Percentiles rank a stretch among this genome's conserved stretches.
These are phyloP conservation scores for Ophiostoma quercus DNA, from an alignment of 2,329 filamentous ascomycete genomes.

Conservation along the genomic window DNA sequence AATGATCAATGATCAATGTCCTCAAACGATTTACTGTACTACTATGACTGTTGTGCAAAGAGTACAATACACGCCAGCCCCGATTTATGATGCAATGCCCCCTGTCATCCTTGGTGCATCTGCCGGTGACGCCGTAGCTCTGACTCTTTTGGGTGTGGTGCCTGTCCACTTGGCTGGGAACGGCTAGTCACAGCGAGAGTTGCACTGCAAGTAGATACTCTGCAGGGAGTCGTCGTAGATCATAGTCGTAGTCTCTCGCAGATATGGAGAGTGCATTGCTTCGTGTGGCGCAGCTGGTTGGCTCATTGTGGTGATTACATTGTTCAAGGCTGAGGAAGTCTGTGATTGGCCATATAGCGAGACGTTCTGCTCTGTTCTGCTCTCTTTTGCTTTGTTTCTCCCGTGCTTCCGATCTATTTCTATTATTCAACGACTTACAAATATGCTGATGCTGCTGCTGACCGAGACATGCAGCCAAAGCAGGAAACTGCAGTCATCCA, in stretches of 20 bases:
- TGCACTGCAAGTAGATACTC: background rate
- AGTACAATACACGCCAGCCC: background rate
- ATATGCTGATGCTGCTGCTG: background rate
- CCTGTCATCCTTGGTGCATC: conserved; percentile 19
- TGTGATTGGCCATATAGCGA: background rate
- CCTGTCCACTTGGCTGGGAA: conserved; percentile 22
- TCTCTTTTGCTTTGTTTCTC: background rate
- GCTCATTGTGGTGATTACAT: background rate
- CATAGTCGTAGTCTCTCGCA: background rate
- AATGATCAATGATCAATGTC: too few relatives aligned
- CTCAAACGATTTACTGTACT: background rate
- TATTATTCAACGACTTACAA: conserved; percentile 4
- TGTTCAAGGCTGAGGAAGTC: conserved; percentile 1
- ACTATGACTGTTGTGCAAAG: background rate
- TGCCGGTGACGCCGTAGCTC: conserved; percentile 25
- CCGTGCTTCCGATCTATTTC: background rate
- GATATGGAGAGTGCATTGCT: background rate
- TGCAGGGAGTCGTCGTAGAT: background rate
- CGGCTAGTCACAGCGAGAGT: conserved; percentile 8
- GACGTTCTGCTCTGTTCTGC: too few relatives aligned
- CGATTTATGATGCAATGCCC: conserved; percentile 22
- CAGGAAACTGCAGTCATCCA: conserved; percentile 9
- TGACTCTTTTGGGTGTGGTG: conserved; percentile 9
- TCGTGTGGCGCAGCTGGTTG: conserved; percentile 10
- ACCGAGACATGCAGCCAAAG: conserved; percentile 22